Conservation (phyloP, 495 filamentous ascomycete species). For the Hyaloscypha variabilis region DNA sequence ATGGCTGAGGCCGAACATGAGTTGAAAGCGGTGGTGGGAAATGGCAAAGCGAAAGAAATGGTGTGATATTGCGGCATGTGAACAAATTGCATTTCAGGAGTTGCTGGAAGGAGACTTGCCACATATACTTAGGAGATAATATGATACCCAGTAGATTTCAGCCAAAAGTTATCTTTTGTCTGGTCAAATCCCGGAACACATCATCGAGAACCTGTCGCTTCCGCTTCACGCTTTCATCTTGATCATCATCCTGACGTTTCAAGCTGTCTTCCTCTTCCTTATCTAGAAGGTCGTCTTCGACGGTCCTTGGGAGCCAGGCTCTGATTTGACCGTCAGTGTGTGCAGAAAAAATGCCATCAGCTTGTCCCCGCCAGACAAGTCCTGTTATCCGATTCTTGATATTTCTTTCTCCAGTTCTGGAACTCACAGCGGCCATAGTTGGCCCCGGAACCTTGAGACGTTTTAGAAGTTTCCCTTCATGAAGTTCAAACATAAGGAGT, state of each 20-base stretch:
- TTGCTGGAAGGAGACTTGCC: not conserved
- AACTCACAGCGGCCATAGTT: slow-evolving; percentile 44
- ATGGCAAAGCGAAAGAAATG: slow-evolving; percentile 22
- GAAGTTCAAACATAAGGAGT: slow-evolving; percentile 74
- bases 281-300: slow-evolving; percentile 46
- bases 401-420: slow-evolving; percentile 39
- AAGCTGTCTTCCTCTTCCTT: slow-evolving; percentile 41
- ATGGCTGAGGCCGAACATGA: slow-evolving; percentile 14
- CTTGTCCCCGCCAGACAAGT: slow-evolving; percentile 67
- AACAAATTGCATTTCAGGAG: not conserved
- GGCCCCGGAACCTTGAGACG: slow-evolving; percentile 65
- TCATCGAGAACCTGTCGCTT: slow-evolving; percentile 64
- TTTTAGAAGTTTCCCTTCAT: slow-evolving; percentile 73
- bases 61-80: slow-evolving; percentile 12
- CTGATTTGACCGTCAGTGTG: slow-evolving; percentile 59
- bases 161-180: slow-evolving; percentile 54
- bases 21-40: slow-evolving; percentile 1
- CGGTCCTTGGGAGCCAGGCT: slow-evolving; percentile 56
- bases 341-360: slow-evolving; percentile 42
- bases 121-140: not conserved
- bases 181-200: slow-evolving; percentile 54
- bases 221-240: slow-evolving; percentile 42
- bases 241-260: slow-evolving; percentile 28
- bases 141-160: slow-evolving; percentile 15
- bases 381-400: slow-evolving; percentile 65